Conservation (phyloP, 306 rosid species). For the Astragalus glycyphyllos region DNA sequence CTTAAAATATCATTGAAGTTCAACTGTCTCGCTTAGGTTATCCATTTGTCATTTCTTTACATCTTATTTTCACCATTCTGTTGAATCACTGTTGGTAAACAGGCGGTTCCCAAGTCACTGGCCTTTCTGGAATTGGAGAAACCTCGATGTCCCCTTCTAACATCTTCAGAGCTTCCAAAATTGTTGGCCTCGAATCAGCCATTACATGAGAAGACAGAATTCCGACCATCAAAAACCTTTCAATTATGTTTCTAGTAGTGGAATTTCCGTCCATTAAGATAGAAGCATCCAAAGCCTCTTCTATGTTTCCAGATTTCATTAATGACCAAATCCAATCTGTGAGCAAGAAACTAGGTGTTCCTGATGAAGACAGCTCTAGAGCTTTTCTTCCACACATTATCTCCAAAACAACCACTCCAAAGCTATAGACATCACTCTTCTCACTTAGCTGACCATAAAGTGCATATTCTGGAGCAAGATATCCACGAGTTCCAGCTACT, state of each 20-base stretch:
- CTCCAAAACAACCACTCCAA: slow-evolving; percentile 95
- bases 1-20: too few species aligned
- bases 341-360: slow-evolving; percentile 70
- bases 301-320: slow-evolving; percentile 68
- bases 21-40: too few species aligned
- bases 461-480: slow-evolving; percentile 92
- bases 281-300: slow-evolving; percentile 63
- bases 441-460: slow-evolving; percentile 89
- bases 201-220: slow-evolving; percentile 77
- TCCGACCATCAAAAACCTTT: slow-evolving; percentile 84
- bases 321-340: slow-evolving; percentile 95
- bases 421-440: slow-evolving; percentile 94
- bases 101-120: slow-evolving; percentile 69
- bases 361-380: slow-evolving; percentile 72
- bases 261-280: slow-evolving; percentile 59
- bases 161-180: slow-evolving; percentile 85
- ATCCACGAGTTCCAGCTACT: slow-evolving; percentile 93
- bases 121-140: slow-evolving; percentile 82
- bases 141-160: slow-evolving; percentile 94
- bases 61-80: background rate
- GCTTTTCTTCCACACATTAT: slow-evolving; percentile 94
- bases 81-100: slow-evolving; percentile 16
- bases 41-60: too few species aligned
- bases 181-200: slow-evolving; percentile 82
- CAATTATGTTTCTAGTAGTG: slow-evolving; percentile 66